Evolutionary conservation across 352 stramenopile genomes (phyloP).

Genomic region (Globisporangium barbulae): DNA sequence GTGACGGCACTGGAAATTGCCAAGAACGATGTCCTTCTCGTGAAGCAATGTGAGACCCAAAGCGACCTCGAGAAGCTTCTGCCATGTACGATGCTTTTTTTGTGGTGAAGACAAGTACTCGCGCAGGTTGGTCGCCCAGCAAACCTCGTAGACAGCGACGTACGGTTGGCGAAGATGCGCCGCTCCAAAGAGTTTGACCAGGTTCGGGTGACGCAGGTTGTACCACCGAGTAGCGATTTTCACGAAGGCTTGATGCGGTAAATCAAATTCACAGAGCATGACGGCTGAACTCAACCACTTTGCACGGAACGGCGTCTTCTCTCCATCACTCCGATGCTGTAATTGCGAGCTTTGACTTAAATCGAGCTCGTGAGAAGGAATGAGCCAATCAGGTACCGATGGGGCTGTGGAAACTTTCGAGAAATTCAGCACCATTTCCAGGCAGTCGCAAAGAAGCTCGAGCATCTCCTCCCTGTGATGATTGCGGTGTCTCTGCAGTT

Average conservation of each 20-base stretch:
- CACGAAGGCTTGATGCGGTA: slow-evolving; percentile 16
- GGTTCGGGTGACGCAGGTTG: slow-evolving; percentile 76
- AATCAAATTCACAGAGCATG: neutral
- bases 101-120: slow-evolving; percentile 20
- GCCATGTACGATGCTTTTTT: slow-evolving; percentile 16
- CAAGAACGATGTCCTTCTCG: slow-evolving; percentile 27
- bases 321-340: neutral
- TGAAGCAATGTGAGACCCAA: slow-evolving; percentile 41
- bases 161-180: slow-evolving; percentile 17
- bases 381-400: slow-evolving; percentile 17
- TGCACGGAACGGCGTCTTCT: neutral
- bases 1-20: slow-evolving; percentile 68
- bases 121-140: slow-evolving; percentile 20
- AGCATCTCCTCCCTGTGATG: slow-evolving; percentile 3
- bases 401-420: neutral
- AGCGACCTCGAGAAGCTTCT: slow-evolving; percentile 28
- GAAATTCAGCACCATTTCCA: neutral
- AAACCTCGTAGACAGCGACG: slow-evolving; percentile 29
- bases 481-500: neutral
- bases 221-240: slow-evolving; percentile 88
- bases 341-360: neutral
- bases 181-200: slow-evolving; percentile 72
- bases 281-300: slow-evolving; percentile 7
- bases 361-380: slow-evolving; percentile 23
- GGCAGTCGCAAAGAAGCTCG: neutral